Base-by-base conservation (phyloP, 208 protist species). In the Angomonas deanei region DNA sequence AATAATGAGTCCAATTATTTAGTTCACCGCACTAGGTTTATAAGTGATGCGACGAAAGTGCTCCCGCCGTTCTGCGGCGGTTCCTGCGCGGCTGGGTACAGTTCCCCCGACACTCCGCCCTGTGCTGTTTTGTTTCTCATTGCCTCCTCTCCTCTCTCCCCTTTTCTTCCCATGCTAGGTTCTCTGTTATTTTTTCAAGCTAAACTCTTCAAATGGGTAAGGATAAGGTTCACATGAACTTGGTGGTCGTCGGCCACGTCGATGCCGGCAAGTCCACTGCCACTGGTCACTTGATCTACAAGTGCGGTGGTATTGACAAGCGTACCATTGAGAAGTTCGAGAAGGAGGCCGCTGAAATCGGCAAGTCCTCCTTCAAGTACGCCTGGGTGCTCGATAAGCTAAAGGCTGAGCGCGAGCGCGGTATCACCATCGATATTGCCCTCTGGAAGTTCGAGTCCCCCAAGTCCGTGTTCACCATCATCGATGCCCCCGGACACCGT, bases 351-450 rank as follows among this genome's bases (percentile, higher is more conserved):
- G 75, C 80, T 11, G 83, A 93, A 24, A 90, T 96, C 57, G 90
- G 93, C 66, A 97, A 97, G 70, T 67, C 64, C 1, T 96, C 91
- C 23, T 97, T 96, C 90, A 93, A 94, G 74, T 97, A 96, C 64
- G 93, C 93, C 13, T 97, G 88, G 80, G 80, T 97, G 68, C 78
- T 97, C 11, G 94, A 97, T 72, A 88, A 88, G 66, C 77, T 96
- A 42, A 96, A 97, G 85, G 88, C 82, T 6, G 94, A 97, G 79
- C 81, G 92, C 61, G 93, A 96, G 53, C 84, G 91, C 62, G 94
- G 92, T 75, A 97, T 95, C 68, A 97, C 93, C 26, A 97, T 97
- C 67, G 92, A 97, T 73, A 93, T 96, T 76, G 80, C 91, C 28
- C 76, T 93, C 30, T 92, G 86, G 78, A 91, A 95, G 64, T 97